phyloP scores from a whole-genome alignment of 2,329 filamentous ascomycete genomes.

The Penicillium sp. region DNA sequence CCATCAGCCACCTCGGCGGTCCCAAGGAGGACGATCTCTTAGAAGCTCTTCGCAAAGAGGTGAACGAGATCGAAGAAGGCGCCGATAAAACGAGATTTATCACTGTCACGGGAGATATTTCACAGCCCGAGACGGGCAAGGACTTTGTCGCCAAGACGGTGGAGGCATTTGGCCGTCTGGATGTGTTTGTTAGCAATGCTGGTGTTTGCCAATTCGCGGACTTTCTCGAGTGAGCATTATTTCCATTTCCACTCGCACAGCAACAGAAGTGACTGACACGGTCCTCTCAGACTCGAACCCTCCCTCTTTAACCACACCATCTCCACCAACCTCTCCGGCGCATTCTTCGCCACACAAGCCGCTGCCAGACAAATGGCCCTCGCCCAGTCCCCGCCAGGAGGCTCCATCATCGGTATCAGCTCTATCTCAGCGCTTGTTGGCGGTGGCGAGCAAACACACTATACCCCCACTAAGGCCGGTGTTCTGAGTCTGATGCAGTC shows the following conservation, averaged over 20 bases:
- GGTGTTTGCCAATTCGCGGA: constrained; percentile 87
- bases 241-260: background rate
- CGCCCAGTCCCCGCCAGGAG: constrained; percentile 68
- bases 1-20: constrained; percentile 74
- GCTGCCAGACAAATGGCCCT: constrained; percentile 83
- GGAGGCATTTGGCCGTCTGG: constrained; percentile 57
- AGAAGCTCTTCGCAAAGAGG: constrained; percentile 36
- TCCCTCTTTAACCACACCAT: constrained; percentile 73
- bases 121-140: constrained; percentile 70
- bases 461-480: constrained; percentile 87
- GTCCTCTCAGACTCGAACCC: constrained; percentile 58
- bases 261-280: background rate
- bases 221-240: constrained; percentile 71
- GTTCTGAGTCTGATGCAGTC: constrained; percentile 82
- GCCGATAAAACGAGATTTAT: constrained; percentile 54
- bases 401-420: constrained; percentile 66
- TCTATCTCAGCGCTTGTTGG: constrained; percentile 56
- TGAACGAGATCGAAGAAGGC: constrained; percentile 31
- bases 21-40: constrained; percentile 37
- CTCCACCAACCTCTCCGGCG: constrained; percentile 79
- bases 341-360: constrained; percentile 86
- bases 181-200: constrained; percentile 86
- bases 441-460: constrained; percentile 78
- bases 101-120: constrained; percentile 75
- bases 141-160: constrained; percentile 70